These are phyloP conservation scores for Begonia masoniana DNA, from an alignment of 306 rosid genomes.

Conservation along the genomic window DNA sequence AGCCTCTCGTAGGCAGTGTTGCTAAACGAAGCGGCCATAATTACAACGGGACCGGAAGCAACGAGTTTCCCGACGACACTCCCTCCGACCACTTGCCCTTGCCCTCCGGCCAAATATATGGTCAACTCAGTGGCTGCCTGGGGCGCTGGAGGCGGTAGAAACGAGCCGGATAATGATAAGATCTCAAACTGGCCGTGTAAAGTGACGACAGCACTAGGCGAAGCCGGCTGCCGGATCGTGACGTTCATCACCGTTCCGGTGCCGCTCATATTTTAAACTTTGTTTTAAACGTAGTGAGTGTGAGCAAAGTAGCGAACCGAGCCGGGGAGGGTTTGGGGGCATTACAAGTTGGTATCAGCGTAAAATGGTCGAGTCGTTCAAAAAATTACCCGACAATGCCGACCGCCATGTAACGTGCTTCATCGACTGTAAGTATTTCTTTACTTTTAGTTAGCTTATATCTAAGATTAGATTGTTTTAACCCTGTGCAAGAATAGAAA, in stretches of 20 bases:
- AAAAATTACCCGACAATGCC: no score
- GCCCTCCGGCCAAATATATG: slow-evolving; percentile 78
- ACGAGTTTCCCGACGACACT: slow-evolving; percentile 62
- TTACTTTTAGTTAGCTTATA: no score
- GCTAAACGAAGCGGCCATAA: slow-evolving; percentile 91
- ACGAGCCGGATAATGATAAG: slow-evolving; percentile 70
- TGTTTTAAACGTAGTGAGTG: no score
- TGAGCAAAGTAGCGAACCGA: no score
- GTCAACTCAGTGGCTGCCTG: slow-evolving; percentile 75
- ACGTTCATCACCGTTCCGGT: slow-evolving; percentile 86
- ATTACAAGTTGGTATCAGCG: no score
- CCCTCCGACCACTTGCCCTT: slow-evolving; percentile 94
- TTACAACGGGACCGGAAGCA: slow-evolving; percentile 85
- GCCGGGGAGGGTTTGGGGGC: no score
- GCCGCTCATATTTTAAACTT: slow-evolving; percentile 87
- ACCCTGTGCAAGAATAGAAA: no score
- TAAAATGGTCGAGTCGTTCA: no score
- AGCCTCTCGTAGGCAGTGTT: slow-evolving; percentile 99
- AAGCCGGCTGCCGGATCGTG: slow-evolving; percentile 74
- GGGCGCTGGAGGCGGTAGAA: slow-evolving; percentile 88
- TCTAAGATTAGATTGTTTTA: no score
- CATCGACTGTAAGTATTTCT: no score
- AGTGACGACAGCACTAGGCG: slow-evolving; percentile 67
- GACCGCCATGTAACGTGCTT: no score
- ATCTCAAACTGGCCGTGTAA: slow-evolving; percentile 92